Evolutionary conservation across 2,329 filamentous ascomycete genomes (phyloP), one percentile per base, ranked within the genome.

Genomic region (Trichoderma aggressivum): DNA sequence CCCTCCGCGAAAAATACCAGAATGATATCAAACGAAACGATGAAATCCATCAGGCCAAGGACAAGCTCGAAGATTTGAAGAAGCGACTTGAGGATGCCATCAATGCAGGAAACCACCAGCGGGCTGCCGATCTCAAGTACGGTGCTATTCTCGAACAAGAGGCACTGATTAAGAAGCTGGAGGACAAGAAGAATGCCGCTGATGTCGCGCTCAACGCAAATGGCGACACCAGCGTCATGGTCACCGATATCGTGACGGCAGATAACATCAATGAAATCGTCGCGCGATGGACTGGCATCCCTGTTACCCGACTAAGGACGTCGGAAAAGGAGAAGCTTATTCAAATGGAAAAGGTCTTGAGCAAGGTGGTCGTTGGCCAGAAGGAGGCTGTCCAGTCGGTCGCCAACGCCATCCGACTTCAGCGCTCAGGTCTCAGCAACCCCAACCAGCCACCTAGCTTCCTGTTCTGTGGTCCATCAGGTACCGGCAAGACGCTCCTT

Each of bases 231-330:
- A 89, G 90, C 67, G 89, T 93, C 28, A 91, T 98, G 80, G 88
- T 98, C 69, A 97, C 94, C 3, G 96, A 99, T 79, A 89, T 96
- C 60, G 96, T 99, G 75, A 96, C 96, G 7, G 94, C 94, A 12
- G 96, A 99, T 74, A 94, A 99, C 81, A 99, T 99, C 86, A 98
- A 99, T 80, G 95, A 98, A 79, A 99, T 99, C 73, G 96, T 99
- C 67, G 92, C 92, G 69, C 91, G 94, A 73, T 98, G 94, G 93
- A 99, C 96, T n/a, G 96, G 96, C 74, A 99, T 99, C 76, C 96
- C 96, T 1, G 94, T 99, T 72, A 98, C 94, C 5, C 88, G 95
- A 73, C 90, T 99, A 53, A 95, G 92, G 84, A 98, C 96, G 0
- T 92, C 94, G 0, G 96, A 99, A 83, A 98, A 97, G 84, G 96